Conservation (phyloP, 768 basidiomycete genomes). For the Russula abietina region DNA sequence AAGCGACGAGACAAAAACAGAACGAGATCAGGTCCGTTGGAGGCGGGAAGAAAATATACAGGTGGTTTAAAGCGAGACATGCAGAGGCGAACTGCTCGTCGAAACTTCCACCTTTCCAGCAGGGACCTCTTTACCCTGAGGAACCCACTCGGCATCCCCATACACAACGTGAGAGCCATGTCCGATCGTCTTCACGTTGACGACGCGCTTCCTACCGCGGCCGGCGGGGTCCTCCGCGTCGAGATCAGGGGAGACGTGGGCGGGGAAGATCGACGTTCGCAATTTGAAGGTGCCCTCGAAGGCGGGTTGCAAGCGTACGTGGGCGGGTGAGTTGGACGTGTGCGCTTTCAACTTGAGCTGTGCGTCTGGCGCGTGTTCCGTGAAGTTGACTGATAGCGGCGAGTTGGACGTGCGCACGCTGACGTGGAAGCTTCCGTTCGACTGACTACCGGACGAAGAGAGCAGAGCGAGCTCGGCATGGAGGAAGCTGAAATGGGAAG, state of each 20-base stretch:
- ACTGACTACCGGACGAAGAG: neutral
- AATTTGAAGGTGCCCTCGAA: conserved; percentile 15
- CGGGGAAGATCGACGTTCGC: conserved; percentile 5
- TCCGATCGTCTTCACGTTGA: conserved; percentile 9
- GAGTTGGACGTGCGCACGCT: conserved; percentile 10
- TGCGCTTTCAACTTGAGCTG: conserved; percentile 2
- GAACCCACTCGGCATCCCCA: conserved; percentile 6
- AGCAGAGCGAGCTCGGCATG: neutral
- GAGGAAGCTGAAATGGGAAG: neutral
- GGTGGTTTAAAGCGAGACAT: neutral
- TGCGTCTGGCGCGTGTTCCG: conserved; percentile 1
- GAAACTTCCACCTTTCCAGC: conserved; percentile 7
- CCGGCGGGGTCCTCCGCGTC: conserved; percentile 16
- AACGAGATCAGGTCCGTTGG: neutral
- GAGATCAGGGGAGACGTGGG: neutral
- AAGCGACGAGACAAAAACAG: neutral
- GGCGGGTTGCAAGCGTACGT: conserved; percentile 8
- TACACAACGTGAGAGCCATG: neutral
- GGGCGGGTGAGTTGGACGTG: conserved; percentile 17
- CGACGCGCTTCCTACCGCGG: conserved; percentile 10
- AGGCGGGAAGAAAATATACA: neutral
- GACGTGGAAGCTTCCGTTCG: conserved; percentile 5
- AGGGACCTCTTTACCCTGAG: conserved; percentile 7
- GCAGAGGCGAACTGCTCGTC: conserved; percentile 10
- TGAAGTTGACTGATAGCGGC: conserved; percentile 6